Base-by-base conservation (phyloP, 768 basidiomycete species). In the Kockovaella imperatae region DNA sequence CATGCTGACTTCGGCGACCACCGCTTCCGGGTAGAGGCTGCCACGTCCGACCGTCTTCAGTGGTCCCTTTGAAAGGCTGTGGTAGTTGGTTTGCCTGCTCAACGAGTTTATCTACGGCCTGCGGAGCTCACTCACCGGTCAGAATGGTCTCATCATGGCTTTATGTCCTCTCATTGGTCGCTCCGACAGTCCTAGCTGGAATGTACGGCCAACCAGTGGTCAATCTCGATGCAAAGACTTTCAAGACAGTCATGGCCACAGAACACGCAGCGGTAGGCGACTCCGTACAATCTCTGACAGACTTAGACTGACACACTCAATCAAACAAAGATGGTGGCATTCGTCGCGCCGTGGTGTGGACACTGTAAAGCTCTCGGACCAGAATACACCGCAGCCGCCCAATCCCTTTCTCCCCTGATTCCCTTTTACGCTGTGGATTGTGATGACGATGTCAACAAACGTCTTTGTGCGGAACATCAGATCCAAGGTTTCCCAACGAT, bases 381-480 rank as follows among this genome's bases (percentile, higher is more conserved):
- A 0, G 86, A 93, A 66, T 87, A 82, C 60, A 81, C 79, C 67
- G 83, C 84, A 59, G 87, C 87, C 3, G 88, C 89, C 0, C 69
- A 79, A 10, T 83, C 80, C 1, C 77, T 95, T 5, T 76, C 80
- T 50, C 89, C 91, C 3, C 75, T 95, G 23, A 75, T 96, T 20
- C 88, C 88, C 0, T 78, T 85, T 47, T 95, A 90, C 69, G 87
- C 89, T 11, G 79, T 96, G n/a, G 87, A 96, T 67, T 96, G 90
- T 55, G 89, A 95, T 61, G 82, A 78, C 13, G 78, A 81, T 26
- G 75, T 74, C 64, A 93, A 96, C 71, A 89, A 84, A 70, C 77
- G 74, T 8, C 72, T 96, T 5, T 96, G 91, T 63, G 79, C 80
- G 0, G 82, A 87, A 43, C 84, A 90, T 48, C 75, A 81, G 13